phyloP scores from a whole-genome alignment of 495 filamentous ascomycete genomes.

The Penicillium taxi region DNA sequence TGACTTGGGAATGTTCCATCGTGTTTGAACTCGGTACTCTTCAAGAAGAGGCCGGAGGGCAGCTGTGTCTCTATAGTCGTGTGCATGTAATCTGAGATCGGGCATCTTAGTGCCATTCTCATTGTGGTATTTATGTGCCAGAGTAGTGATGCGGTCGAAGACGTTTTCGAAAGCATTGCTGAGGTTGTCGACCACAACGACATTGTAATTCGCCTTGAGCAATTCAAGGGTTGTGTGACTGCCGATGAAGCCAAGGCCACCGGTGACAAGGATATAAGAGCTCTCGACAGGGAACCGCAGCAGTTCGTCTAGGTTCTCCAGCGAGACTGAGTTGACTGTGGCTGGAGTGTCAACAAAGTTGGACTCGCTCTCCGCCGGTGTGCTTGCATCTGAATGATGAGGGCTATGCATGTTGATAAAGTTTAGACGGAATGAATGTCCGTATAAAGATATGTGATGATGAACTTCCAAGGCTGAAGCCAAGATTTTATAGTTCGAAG shows the following conservation, averaged over 20 bases:
- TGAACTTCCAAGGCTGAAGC: neutral
- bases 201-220: conserved; percentile 53
- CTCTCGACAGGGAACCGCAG: conserved; percentile 27
- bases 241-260: conserved; percentile 61
- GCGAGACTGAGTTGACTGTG: conserved; percentile 33
- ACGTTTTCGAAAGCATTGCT: conserved; percentile 52
- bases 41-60: conserved; percentile 35
- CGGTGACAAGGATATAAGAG: conserved; percentile 51
- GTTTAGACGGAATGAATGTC: neutral
- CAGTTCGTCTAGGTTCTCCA: conserved; percentile 34
- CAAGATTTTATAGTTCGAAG: neutral
- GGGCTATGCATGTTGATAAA: conserved; percentile 25
- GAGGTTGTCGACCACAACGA: conserved; percentile 57
- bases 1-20: conserved; percentile 38
- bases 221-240: conserved; percentile 57
- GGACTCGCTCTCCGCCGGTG: conserved; percentile 29
- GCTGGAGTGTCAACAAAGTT: conserved; percentile 31
- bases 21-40: conserved; percentile 26
- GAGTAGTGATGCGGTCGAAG: conserved; percentile 41
- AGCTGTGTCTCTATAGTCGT: conserved; percentile 49
- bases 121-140: conserved; percentile 45
- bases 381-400: conserved; percentile 27
- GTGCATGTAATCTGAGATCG: conserved; percentile 44
- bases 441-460: neutral
- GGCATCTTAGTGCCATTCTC: conserved; percentile 40